Base-by-base conservation (phyloP, 1,139 yeast species). In the Zygosaccharomyces pseudobailii region DNA sequence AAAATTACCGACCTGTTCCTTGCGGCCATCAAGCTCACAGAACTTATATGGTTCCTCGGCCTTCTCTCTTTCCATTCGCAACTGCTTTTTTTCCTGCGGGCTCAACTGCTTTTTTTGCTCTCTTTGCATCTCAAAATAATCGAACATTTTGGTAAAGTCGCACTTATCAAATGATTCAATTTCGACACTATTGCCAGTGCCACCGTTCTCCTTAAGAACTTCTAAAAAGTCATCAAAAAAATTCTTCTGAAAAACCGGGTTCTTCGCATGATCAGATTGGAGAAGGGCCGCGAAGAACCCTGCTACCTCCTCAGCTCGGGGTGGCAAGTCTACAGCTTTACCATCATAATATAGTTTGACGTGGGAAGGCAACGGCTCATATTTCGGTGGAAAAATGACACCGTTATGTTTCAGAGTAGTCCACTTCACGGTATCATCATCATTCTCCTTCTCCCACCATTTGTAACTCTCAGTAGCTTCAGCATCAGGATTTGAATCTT, bases 261-360 rank as follows among this genome's bases (percentile, higher is more conserved):
- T 90, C 55, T 81, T 76, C 10, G 90, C 95, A 67, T 90, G 97
- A 56, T 89, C 97, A 0, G 94, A 78, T 57, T 87, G 90, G 38
- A 90, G 54, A 80, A 90, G 77, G 6, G 96, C 96, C 17, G 86
- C 97, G 66, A 75, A 92, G 63, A 89, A 90, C 0, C 97, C 97
- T 0, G 97, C 97, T 31, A 92, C 97, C 67, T 92, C 97, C 67
- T 92, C 98, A 2, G 97, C 97, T 48, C 76, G 87, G 1, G 71
- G 69, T 0, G 96, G 92, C 51, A 90, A 72, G 24, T 71, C 71
- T 0, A 90, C 88, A 0, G 92, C 85, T 54, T 78, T 75, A 1
- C 87, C 88, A 55, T 85, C 84, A 61, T 90, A 90, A 52, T 79
- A 75, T 49, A 92, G 63, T 61, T 85, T 87, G 40, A 89, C 86